Percentiles rank a stretch among this genome's conserved stretches.
phyloP scores from a whole-genome alignment of 106 monocot genomes.

The Xerophyta viscosa region DNA sequence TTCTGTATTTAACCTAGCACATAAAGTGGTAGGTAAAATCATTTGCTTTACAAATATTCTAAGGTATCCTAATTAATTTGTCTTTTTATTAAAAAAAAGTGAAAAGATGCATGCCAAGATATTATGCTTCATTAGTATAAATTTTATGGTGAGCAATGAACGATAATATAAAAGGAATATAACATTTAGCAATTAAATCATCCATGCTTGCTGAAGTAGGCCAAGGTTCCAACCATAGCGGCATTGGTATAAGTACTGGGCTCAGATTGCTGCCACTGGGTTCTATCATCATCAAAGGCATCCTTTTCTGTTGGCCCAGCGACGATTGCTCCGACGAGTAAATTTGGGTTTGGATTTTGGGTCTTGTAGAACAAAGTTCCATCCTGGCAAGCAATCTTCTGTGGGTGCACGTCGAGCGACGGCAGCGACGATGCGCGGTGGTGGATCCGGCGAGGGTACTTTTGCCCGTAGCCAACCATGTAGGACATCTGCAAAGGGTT shows the following conservation, averaged over 20 bases:
- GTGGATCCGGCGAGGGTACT: constrained; percentile 68
- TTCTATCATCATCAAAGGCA: constrained; percentile 71
- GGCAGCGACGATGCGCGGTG: constrained; percentile 86
- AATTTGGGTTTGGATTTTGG: constrained; percentile 49
- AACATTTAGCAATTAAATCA: too few species aligned
- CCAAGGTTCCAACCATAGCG: constrained; percentile 82
- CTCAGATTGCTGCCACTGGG: constrained; percentile 79
- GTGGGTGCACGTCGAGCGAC: constrained; percentile 36
- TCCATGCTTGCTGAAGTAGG: too few species aligned
- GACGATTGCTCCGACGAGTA: constrained; percentile 72
- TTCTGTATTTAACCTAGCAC: too few species aligned
- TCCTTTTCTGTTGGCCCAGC: constrained; percentile 89
- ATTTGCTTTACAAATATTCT: too few species aligned
- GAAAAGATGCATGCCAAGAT: too few species aligned
- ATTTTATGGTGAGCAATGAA: too few species aligned
- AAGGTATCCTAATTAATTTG: too few species aligned
- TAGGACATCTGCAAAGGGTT: constrained; percentile 96
- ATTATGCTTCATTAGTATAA: too few species aligned
- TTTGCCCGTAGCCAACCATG: constrained; percentile 81
- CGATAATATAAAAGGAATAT: too few species aligned
- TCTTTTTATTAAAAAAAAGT: too few species aligned
- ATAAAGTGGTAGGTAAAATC: too few species aligned
- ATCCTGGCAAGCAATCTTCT: constrained; percentile 64
- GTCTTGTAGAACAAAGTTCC: constrained; percentile 70
- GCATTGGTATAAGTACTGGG: constrained; percentile 99